Conservation (phyloP, 164 flowering plant genomes). For the Stephania yunnanensis region DNA sequence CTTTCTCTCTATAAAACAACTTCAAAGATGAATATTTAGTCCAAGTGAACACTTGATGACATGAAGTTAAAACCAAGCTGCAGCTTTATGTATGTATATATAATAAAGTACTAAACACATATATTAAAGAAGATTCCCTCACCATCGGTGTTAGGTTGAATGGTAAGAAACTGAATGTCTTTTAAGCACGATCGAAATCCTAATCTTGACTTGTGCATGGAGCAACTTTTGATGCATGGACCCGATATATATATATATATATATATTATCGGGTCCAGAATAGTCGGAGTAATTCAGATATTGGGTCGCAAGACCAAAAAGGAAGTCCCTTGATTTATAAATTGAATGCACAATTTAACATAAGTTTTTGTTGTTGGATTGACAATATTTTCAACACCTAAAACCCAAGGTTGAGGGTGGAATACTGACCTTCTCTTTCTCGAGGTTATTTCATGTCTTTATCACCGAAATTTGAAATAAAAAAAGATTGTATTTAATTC, state of each 20-base stretch:
- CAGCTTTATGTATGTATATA: constrained; percentile 3
- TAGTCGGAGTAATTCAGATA: too few relatives aligned
- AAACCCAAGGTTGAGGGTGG: constrained; percentile 23
- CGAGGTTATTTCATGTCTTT: constrained; percentile 33
- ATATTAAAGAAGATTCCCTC: constrained; percentile 6
- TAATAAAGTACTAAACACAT: background rate
- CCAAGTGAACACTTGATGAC: constrained; percentile 19
- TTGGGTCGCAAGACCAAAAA: too few relatives aligned
- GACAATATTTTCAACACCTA: background rate
- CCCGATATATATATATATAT: too few relatives aligned
- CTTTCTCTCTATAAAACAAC: constrained; percentile 13
- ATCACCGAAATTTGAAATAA: constrained; percentile 50
- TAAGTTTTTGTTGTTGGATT: background rate
- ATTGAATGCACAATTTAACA: too few relatives aligned
- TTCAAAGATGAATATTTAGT: constrained; percentile 10
- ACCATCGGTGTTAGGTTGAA: too few relatives aligned
- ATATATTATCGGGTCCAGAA: too few relatives aligned
- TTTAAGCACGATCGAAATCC: too few relatives aligned
- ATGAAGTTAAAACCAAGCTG: constrained; percentile 32
- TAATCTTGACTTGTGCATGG: too few relatives aligned
- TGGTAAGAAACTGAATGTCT: too few relatives aligned
- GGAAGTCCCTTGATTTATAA: too few relatives aligned
- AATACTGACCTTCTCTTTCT: constrained; percentile 17
- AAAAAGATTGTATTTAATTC: constrained; percentile 22
- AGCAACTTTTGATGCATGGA: too few relatives aligned